Evolutionary conservation across 2,329 filamentous ascomycete species (phyloP), one percentile per base, ranked within the genome.

Genomic region (Botryotinia globosa): DNA sequence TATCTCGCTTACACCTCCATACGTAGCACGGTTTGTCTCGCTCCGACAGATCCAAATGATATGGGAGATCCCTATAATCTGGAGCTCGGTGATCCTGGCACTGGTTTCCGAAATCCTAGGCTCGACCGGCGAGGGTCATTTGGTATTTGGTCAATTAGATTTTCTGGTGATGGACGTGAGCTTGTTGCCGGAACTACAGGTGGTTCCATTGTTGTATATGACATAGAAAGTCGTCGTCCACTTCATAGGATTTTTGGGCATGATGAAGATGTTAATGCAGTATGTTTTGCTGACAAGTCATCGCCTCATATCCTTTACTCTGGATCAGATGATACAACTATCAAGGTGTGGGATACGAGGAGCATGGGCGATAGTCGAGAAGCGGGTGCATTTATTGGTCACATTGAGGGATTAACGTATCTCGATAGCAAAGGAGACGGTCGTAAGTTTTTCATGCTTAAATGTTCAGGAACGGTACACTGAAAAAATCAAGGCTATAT

Each of bases 301-400:
- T 97, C 93, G 0, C 95, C 96, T 1, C 94, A 99, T 80, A 95
- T 98, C 74, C 86, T 99, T 4, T 98, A 98, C 83, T 98, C 94
- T 0, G 96, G 96, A 32, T 97, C 94, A 0, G 96, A 99, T 80
- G 96, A 99, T 80, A 91, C 92, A 3, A 97, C 94, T 0, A 88
- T 98, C 78, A 97, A 97, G 80, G 94, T 99, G 3, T 99, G 96
- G 96, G 96, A 99, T 80, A 89, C 95, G 65, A 88, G 96, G 83
- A 95, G 92, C 82, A 95, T 98, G 86, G 93, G 92, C 58, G 94
- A 97, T 78, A 89, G 90, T 3, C 88, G 95, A 44, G 87, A 89
- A 73, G 89, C 88, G 0, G 89, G 89, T 18, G 89, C 88, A 1
- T 91, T 92, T 75, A 85, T 91, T 37, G 90, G 90, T 4, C 90